Conservation (phyloP, 2,329 filamentous ascomycete genomes). For the Colletotrichum echinochloae region DNA sequence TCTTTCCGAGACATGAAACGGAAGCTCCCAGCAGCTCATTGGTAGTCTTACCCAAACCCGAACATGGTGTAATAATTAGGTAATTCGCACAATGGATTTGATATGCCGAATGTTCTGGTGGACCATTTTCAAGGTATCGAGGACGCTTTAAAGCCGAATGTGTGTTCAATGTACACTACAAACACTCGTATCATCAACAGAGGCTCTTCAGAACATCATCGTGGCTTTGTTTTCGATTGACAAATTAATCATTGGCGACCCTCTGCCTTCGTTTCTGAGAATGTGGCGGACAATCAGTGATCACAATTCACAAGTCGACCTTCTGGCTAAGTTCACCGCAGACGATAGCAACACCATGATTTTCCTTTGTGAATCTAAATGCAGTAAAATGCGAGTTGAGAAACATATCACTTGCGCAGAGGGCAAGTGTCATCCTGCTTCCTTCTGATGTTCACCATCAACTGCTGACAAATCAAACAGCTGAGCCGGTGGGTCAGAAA, state of each 20-base stretch:
- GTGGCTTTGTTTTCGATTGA: background rate
- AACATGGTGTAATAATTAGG: background rate
- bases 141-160: background rate
- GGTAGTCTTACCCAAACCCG: background rate
- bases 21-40: accelerated
- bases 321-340: too few species aligned
- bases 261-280: background rate
- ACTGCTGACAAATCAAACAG: background rate
- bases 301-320: too few species aligned
- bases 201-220: accelerated
- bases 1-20: background rate
- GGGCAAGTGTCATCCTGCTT: background rate
- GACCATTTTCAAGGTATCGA: background rate
- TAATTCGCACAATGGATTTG: background rate
- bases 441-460: background rate
- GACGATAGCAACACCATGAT: background rate
- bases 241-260: background rate
- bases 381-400: too few species aligned
- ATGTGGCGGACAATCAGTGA: too few species aligned
- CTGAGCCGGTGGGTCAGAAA: accelerated
- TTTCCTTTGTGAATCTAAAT: too few species aligned
- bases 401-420: accelerated
- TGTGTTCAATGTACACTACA: too few species aligned
- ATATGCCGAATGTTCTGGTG: background rate
- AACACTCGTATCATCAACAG: too few species aligned